Evolutionary conservation across 163 green algal genomes (phyloP).

Genomic region (Scenedesmus sp.): DNA sequence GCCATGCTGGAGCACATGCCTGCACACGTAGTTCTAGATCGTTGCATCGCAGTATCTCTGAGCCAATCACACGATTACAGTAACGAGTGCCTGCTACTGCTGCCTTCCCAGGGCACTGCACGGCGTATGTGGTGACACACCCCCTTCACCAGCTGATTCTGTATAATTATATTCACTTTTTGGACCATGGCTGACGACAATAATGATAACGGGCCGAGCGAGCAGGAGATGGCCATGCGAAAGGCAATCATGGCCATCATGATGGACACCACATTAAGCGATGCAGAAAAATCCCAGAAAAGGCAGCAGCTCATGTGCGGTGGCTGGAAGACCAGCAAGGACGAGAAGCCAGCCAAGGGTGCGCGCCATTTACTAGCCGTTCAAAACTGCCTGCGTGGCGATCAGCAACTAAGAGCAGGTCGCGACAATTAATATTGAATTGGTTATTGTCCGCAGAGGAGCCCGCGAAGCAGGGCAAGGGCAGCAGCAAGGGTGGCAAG

Average conservation of each 20-base stretch:
- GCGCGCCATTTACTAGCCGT: neutral
- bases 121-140: neutral
- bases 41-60: neutral
- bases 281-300: slow-evolving; percentile 84
- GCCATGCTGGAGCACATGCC: neutral
- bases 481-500: neutral
- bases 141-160: neutral
- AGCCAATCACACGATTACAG: neutral
- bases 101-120: neutral
- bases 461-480: slow-evolving; percentile 22
- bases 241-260: slow-evolving; percentile 84
- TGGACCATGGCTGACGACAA: neutral
- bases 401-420: neutral
- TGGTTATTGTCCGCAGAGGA: neutral
- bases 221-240: slow-evolving; percentile 7
- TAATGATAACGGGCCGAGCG: neutral
- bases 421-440: neutral
- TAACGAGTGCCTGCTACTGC: neutral
- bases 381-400: neutral
- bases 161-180: neutral
- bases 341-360: slow-evolving; percentile 39
- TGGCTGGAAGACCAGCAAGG: slow-evolving; percentile 64
- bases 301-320: slow-evolving; percentile 84
- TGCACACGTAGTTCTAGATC: neutral
- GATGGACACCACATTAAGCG: slow-evolving; percentile 77